Percentiles rank a stretch among this genome's conserved stretches.
phyloP scores from a whole-genome alignment of 306 rosid genomes.

The Sicyos edulis region DNA sequence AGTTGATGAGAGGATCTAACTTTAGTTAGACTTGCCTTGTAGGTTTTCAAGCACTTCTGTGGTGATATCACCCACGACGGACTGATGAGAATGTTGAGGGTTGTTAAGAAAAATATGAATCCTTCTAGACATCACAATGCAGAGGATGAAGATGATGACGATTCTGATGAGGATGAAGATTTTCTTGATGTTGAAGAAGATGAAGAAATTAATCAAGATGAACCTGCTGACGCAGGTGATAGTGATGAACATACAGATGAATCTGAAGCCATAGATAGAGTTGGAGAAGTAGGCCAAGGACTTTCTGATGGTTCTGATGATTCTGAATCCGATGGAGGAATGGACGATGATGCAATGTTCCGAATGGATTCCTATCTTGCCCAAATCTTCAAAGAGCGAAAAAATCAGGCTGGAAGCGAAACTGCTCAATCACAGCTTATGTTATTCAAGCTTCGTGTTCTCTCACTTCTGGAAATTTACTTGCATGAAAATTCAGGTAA shows the following conservation, averaged over 20 bases:
- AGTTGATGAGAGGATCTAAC: conserved; percentile 9
- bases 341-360: conserved; percentile 99
- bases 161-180: conserved; percentile 48
- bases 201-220: conserved; percentile 73
- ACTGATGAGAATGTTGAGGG: conserved; percentile 70
- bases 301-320: conserved; percentile 64
- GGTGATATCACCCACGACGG: conserved; percentile 62
- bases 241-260: conserved; percentile 82
- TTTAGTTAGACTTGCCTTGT: conserved; percentile 13
- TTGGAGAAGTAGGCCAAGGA: conserved; percentile 43
- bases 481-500: conserved; percentile 85
- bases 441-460: conserved; percentile 82
- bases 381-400: conserved; percentile 70
- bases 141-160: conserved; percentile 41
- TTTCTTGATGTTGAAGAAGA: conserved; percentile 62
- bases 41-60: conserved; percentile 86
- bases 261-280: conserved; percentile 58
- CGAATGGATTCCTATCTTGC: conserved; percentile 81
- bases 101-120: conserved; percentile 65
- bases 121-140: conserved; percentile 71
- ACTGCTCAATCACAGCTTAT: conserved; percentile 85
- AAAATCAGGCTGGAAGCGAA: conserved; percentile 70
- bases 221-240: conserved; percentile 65
- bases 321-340: conserved; percentile 92
- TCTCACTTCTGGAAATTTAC: conserved; percentile 84